Conservation (phyloP, 805 yeast species). For the Vanderwaltozyma polyspora region DNA sequence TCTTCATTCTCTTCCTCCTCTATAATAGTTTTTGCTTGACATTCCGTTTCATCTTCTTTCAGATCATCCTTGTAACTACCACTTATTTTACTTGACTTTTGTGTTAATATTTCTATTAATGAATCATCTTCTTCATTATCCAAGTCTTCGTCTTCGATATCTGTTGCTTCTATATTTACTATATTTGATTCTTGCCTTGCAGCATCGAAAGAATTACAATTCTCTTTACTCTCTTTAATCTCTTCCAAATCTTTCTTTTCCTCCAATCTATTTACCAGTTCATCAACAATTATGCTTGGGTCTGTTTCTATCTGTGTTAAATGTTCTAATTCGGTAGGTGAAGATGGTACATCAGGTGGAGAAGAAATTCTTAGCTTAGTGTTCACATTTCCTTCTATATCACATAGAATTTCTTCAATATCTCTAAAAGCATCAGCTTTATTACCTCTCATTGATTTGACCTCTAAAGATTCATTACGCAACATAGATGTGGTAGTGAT, state of each 20-base stretch:
- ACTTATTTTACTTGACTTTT: slow-evolving; percentile 4
- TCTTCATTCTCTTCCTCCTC: background rate
- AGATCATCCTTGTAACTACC: background rate
- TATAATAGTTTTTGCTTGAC: background rate
- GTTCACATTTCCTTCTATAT: slow-evolving; percentile 15
- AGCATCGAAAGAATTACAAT: background rate
- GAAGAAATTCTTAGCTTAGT: slow-evolving; percentile 5
- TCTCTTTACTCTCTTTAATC: background rate
- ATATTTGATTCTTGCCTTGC: background rate
- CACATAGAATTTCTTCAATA: slow-evolving; percentile 24
- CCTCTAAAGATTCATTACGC: background rate
- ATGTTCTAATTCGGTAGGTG: slow-evolving; percentile 10
- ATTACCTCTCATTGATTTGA: background rate
- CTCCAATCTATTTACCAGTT: too few relatives aligned
- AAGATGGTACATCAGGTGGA: slow-evolving; percentile 19
- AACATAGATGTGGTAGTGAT: too few relatives aligned
- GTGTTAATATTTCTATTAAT: slow-evolving; percentile 19
- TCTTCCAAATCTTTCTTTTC: background rate
- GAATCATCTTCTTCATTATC: slow-evolving; percentile 19
- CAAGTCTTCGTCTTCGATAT: background rate
- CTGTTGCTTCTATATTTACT: background rate
- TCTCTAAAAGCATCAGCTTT: slow-evolving; percentile 12
- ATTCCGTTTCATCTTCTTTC: background rate
- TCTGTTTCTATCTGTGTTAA: slow-evolving; percentile 3
- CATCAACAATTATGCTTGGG: too few relatives aligned